Base-by-base conservation (phyloP, 2,329 filamentous ascomycete genomes). In the Endothia cerciana region DNA sequence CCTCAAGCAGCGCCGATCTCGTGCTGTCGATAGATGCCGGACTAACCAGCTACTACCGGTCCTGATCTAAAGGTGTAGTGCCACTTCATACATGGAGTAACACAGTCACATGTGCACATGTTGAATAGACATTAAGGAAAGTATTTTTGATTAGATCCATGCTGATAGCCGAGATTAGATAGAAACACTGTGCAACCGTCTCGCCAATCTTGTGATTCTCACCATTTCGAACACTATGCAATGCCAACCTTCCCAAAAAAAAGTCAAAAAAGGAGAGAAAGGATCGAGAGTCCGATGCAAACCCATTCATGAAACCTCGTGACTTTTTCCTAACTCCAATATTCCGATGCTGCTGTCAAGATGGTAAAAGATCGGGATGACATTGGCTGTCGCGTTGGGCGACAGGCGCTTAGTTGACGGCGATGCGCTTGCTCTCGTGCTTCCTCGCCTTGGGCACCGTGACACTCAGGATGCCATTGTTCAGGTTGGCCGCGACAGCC, bases 371-470 rank as follows among this genome's bases (percentile, higher is more conserved):
- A 41, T 17, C 40, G 15, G 41, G 41, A 45, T 49, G n/a, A 13
- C 5, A 25, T 22, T n/a, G 22, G 22, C 15, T 49, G 22, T 28
- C 10, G 43, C 19, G 41, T 13, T 57, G 17, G 10, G n/a, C 10
- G 47, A 51, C n/a, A 22, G n/a, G 47, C 47, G 10, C 47, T 80
- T 81, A 87, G 74, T 80, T 76, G 73, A 89, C 81, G 38, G 76
- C 71, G 71, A 90, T 87, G 77, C 84, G 85, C 72, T 83, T 81
- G 41, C 77, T 72, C 76, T 85, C 82, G 69, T 81, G 80, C 82
- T 85, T 87, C 79, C 83, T 85, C 30, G 85, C 84, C 82, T 91
- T 92, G 60, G 90, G 90, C 22, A 92, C 84, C 33, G 81, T 73
- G 66, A 92, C 82, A 70, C 76, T 85, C 70, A 92, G 80, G 69